These are phyloP conservation scores for Vigna hirtella DNA, from an alignment of 306 rosid species.

Conservation along the genomic window DNA sequence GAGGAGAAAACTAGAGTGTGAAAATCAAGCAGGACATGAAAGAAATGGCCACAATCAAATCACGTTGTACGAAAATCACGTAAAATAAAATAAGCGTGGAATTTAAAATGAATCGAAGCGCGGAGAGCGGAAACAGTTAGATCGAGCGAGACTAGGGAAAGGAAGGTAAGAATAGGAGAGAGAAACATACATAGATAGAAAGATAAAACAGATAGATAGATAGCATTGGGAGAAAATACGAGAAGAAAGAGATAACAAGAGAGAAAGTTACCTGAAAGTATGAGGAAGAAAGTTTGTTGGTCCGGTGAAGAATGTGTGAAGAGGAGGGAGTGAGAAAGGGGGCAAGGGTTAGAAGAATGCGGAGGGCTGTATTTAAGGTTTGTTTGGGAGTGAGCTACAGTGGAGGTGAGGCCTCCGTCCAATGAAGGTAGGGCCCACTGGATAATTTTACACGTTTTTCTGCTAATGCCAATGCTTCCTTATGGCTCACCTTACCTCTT, in stretches of 20 bases:
- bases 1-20: neutral
- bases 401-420: neutral
- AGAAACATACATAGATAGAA: no score
- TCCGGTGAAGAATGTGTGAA: neutral
- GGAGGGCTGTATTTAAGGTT: neutral
- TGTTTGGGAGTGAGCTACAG: no score
- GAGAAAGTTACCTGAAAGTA: slow-evolving; percentile 1
- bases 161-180: neutral
- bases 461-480: neutral
- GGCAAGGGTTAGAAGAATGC: neutral
- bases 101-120: neutral
- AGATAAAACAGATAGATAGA: no score
- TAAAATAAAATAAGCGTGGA: no score
- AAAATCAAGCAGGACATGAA: neutral
- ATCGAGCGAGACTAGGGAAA: slow-evolving; percentile 6
- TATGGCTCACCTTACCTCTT: neutral
- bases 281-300: neutral
- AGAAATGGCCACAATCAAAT: neutral
- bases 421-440: neutral
- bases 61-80: neutral
- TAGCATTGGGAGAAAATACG: neutral
- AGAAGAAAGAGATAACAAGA: neutral
- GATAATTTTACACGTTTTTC: neutral
- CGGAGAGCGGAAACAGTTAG: neutral
- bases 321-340: neutral